These are phyloP conservation scores for Hura crepitans DNA, from an alignment of 441 rosid species.

Conservation along the genomic window DNA sequence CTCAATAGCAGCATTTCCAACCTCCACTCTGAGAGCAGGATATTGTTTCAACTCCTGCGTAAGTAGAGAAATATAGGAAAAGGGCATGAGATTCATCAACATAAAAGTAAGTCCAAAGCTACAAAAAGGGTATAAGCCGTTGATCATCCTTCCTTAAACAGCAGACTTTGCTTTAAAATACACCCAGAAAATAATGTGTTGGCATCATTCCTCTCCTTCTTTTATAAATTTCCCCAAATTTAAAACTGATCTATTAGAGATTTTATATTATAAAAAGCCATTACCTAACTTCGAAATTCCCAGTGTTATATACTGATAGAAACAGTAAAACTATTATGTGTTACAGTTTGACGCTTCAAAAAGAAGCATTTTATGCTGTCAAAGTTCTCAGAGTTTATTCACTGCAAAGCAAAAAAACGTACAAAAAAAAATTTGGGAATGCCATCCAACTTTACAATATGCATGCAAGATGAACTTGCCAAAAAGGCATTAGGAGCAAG, in stretches of 20 bases:
- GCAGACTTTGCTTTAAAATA: not conserved
- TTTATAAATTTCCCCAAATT: not conserved
- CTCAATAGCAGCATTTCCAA: constrained; percentile 76
- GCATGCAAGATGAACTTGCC: not conserved
- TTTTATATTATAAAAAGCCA: not conserved
- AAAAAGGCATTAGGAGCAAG: not conserved
- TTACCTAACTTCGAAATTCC: not conserved
- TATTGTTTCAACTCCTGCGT: constrained; percentile 88
- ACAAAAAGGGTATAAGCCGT: no score
- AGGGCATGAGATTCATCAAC: not conserved
- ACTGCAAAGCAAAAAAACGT: not conserved
- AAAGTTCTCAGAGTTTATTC: not conserved
- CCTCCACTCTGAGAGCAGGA: constrained; percentile 90
- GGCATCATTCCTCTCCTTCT: no score
- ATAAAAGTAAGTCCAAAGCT: not conserved
- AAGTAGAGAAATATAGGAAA: not conserved
- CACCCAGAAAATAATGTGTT: not conserved
- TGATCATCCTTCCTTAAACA: no score
- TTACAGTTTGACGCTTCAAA: not conserved
- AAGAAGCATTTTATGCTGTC: not conserved
- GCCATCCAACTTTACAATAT: no score
- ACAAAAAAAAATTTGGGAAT: not conserved
- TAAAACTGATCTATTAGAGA: not conserved
- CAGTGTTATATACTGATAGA: no score
- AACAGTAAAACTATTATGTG: not conserved